phyloP scores from a whole-genome alignment of 2,329 filamentous ascomycete species.

The Calonectria pseudoreteaudii region DNA sequence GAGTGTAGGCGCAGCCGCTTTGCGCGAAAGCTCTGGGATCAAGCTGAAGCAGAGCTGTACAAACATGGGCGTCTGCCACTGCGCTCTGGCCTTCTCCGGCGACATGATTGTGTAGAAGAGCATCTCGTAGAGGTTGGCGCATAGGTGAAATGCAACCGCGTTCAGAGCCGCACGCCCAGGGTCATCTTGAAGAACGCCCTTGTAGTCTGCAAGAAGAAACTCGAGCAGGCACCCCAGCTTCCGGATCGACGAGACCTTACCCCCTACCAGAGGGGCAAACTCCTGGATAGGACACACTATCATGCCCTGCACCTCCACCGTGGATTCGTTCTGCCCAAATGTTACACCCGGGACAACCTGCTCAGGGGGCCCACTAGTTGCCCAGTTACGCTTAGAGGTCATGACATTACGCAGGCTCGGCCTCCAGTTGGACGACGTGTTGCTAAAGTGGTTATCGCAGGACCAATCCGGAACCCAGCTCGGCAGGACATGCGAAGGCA shows the following conservation, averaged over 20 bases:
- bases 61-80: background rate
- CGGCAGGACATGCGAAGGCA: background rate
- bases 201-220: background rate
- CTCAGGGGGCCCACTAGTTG: background rate
- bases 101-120: background rate
- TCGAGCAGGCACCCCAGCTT: background rate
- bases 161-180: background rate
- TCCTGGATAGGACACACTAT: background rate
- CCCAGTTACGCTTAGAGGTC: background rate
- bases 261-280: background rate
- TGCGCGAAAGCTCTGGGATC: background rate
- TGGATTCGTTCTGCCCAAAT: background rate
- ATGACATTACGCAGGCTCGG: background rate
- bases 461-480: conserved; percentile 2
- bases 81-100: background rate
- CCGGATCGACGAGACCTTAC: background rate
- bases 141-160: background rate
- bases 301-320: background rate
- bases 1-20: background rate
- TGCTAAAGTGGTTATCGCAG: background rate
- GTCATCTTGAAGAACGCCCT: background rate
- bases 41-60: background rate
- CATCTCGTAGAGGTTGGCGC: background rate
- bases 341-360: background rate
- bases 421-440: background rate